Base-by-base conservation (phyloP, 2,329 filamentous ascomycete genomes). In the Verticillium klebahnii region DNA sequence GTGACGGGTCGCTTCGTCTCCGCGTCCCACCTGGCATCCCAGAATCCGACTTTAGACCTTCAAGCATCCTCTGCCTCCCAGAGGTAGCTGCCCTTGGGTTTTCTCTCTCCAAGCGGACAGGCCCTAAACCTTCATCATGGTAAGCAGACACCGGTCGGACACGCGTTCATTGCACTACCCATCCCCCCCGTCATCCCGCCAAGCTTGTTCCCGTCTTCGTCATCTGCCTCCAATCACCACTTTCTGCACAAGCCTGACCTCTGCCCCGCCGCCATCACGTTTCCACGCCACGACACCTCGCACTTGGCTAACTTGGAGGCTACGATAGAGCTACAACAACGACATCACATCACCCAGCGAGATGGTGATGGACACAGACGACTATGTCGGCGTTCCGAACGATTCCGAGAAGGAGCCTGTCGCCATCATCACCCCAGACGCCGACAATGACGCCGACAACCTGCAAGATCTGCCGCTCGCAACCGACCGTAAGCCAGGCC, bases 291-390 rank as follows among this genome's bases (percentile, higher is more conserved):
- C 45, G 45, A 50, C n/a, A 5, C 17, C 45, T 23, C 19, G 9
- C 45, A 34, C 50, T 7, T 45, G 45, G 40, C 60, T 54, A 32
- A 62, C 69, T 71, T 9, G 67, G 68, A 67, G 60, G 71, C 62
- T 17, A 59, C 58, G 60, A 60, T 72, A 85, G 80, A 81, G 78
- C 70, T 82, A 82, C 75, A 81, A 82, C 70, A 68, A 74, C 60
- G 76, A 79, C 52, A 76, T 83, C 60, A 79, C 82, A 65, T 84
- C 83, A 59, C 83, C 82, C 15, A 85, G 81, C 72, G 80, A 84
- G 69, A 83, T 85, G 82, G 74, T 82, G 71, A 74, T 85, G 68
- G 83, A 85, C 67, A 77, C 80, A 32, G 80, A 81, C 70, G 83
- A 85, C 68, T 83, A 83, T 61, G 78, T 83, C 68, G 78, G 82